A percentile compares a stretch with the other conserved stretches of the same genome.
Evolutionary conservation across 495 filamentous ascomycete genomes (phyloP).

Genomic region (Choiromyces venosus): DNA sequence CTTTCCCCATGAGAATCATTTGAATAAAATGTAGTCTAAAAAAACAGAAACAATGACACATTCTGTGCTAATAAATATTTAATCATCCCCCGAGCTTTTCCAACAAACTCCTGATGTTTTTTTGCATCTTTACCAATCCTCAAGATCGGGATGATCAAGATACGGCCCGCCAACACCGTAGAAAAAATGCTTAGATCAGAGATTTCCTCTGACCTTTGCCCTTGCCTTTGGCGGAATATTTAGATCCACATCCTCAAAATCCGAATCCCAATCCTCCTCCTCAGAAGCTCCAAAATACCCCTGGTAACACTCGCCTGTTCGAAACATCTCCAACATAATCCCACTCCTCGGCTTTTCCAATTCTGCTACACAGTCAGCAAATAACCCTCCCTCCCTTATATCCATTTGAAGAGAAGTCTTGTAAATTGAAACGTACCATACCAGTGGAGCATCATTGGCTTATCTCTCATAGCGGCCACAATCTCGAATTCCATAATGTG

Average conservation of each 20-base stretch:
- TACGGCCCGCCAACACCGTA: not conserved
- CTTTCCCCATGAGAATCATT: not conserved
- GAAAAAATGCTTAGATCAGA: not conserved
- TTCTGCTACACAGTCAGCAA: not conserved
- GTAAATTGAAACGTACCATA: not conserved
- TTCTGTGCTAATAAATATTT: not conserved
- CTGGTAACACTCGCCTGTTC: too few species aligned
- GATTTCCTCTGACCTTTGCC: not conserved
- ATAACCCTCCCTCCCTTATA: not conserved
- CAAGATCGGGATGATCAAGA: not conserved
- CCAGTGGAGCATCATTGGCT: not conserved
- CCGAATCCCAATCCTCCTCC: not conserved
- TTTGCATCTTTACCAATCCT: not conserved
- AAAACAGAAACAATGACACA: not conserved
- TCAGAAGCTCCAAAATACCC: not conserved
- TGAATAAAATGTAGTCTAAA: not conserved
- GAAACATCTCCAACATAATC: not conserved
- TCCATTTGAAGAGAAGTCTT: not conserved
- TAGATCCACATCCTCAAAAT: too few species aligned
- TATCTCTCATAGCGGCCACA: not conserved
- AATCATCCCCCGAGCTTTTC: not conserved
- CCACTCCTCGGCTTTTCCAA: not conserved
- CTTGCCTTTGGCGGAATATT: not conserved
- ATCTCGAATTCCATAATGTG: not conserved
- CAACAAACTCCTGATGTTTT: not conserved